These are phyloP conservation scores for Apiotrichum domesticum DNA, from an alignment of 1,284 basidiomycete species.

Conservation along the genomic window DNA sequence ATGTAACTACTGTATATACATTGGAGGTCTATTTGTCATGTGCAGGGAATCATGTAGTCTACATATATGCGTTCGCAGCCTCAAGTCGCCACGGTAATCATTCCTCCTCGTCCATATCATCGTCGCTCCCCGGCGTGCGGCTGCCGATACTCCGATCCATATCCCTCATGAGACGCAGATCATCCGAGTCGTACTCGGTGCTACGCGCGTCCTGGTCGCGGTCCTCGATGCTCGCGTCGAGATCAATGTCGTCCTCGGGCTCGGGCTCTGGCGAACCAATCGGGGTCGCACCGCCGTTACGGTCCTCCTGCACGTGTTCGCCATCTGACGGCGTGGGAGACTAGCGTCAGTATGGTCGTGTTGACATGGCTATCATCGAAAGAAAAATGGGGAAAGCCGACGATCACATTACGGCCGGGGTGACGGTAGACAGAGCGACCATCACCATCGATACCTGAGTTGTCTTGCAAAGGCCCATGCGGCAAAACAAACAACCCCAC, in stretches of 20 bases:
- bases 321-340: conserved; percentile 41
- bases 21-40: neutral
- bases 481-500: no score
- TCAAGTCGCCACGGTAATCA: no score
- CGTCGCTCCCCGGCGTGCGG: conserved; percentile 1
- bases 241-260: conserved; percentile 7
- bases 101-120: conserved; percentile 11
- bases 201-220: conserved; percentile 7
- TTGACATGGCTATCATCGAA: no score
- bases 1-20: conserved; percentile 5
- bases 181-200: conserved; percentile 17
- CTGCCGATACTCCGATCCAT: conserved; percentile 16
- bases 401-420: no score
- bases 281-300: conserved; percentile 1
- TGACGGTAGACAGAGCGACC: no score
- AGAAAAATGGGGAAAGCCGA: no score
- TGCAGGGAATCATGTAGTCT: neutral
- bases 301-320: conserved; percentile 40
- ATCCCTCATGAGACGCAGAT: conserved; percentile 14
- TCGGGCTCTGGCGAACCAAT: neutral
- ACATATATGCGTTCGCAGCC: no score
- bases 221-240: conserved; percentile 17
- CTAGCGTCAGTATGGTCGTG: conserved; percentile 12
- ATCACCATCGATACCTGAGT: no score
- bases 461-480: no score